Percentiles rank a stretch among this genome's conserved stretches.
Evolutionary conservation across 169 alveolate genomes (phyloP).

Genomic region (Eimeria maxima): DNA sequence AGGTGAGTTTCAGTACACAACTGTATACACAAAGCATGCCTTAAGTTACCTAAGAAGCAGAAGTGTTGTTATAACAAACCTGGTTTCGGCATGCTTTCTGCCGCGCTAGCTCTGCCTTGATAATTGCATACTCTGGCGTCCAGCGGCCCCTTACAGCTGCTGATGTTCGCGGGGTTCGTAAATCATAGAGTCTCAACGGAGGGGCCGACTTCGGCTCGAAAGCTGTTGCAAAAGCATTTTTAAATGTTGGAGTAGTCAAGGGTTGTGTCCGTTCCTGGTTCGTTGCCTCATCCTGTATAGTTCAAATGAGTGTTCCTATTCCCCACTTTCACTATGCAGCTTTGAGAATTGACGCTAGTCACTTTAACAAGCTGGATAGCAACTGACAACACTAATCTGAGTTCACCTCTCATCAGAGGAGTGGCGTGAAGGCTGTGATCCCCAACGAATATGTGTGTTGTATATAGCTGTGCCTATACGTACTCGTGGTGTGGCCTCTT

Average conservation of each 20-base stretch:
- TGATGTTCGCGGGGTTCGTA: conserved; percentile 51
- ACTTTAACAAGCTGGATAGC: not conserved
- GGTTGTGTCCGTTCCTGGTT: not conserved
- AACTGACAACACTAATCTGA: not conserved
- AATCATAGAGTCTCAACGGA: conserved; percentile 13
- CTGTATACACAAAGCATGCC: not conserved
- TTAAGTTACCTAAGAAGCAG: no score
- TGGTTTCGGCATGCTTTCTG: not conserved
- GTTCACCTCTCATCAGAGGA: not conserved
- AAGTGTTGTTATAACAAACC: not conserved
- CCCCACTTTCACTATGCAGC: not conserved
- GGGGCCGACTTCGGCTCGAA: not conserved
- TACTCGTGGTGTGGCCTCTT: not conserved
- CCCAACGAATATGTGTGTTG: not conserved
- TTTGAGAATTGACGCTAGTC: not conserved
- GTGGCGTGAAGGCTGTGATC: not conserved
- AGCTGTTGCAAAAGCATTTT: not conserved
- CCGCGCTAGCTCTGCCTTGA: conserved; percentile 18
- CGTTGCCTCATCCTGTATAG: conserved; percentile 4
- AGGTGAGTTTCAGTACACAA: not conserved
- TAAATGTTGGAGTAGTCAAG: not conserved
- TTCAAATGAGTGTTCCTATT: not conserved
- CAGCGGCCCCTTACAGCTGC: conserved; percentile 58
- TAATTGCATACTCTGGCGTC: conserved; percentile 34
- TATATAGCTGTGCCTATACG: not conserved